Evolutionary conservation across 257 asterid genomes (phyloP).

Genomic region (Plantago major): DNA sequence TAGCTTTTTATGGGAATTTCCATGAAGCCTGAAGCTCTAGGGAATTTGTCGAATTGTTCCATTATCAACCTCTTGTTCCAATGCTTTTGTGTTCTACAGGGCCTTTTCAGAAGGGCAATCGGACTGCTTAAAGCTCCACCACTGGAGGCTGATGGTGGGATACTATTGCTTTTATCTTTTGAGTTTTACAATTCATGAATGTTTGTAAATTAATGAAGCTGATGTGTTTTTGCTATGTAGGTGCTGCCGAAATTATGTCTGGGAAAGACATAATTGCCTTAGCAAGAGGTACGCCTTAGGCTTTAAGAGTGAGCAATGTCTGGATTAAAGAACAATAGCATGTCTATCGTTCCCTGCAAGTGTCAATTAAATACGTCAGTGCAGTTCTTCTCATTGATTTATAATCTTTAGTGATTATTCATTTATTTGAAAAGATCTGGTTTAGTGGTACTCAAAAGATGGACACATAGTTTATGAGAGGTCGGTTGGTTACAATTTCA

Average conservation of each 20-base stretch:
- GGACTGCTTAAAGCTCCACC: constrained; percentile 82
- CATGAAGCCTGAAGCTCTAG: no score
- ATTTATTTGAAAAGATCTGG: not conserved
- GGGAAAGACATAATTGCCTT: constrained; percentile 72
- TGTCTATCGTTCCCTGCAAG: no score
- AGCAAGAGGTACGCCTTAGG: constrained; percentile 61
- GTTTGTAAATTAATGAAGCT: constrained; percentile 1
- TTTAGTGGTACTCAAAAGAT: no score
- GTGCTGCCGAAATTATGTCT: constrained; percentile 27
- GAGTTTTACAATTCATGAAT: not conserved
- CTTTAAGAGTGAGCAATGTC: not conserved
- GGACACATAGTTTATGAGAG: no score
- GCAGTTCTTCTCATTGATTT: not conserved
- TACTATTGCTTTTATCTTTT: not conserved
- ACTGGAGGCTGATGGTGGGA: constrained; percentile 54
- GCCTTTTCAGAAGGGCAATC: constrained; percentile 86
- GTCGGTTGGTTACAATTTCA: no score
- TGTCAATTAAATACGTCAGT: not conserved
- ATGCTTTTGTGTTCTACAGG: constrained; percentile 37
- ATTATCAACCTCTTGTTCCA: no score
- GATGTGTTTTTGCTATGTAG: constrained; percentile 24
- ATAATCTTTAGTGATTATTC: no score
- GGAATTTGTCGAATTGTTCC: no score
- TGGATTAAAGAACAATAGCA: not conserved
- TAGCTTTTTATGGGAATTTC: no score